Evolutionary conservation across 306 rosid species (phyloP).

Genomic region (Psophocarpus tetragonolobus): DNA sequence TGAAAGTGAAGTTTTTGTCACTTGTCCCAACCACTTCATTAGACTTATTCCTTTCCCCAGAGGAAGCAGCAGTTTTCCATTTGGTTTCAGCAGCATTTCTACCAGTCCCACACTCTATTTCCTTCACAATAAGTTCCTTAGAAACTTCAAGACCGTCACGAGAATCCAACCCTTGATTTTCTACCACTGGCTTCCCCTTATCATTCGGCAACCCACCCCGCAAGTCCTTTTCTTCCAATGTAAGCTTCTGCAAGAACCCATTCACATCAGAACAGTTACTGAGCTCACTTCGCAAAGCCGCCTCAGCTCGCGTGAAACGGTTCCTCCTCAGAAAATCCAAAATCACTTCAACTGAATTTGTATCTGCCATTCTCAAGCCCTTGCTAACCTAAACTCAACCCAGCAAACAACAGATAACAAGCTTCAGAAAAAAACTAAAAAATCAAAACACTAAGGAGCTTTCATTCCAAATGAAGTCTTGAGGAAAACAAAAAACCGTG

Average conservation of each 20-base stretch:
- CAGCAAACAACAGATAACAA: constrained; percentile 28
- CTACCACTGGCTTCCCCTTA: constrained; percentile 60
- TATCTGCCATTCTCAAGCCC: constrained; percentile 64
- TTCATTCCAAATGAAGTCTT: constrained; percentile 35
- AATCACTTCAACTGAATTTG: constrained; percentile 80
- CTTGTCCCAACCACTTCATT: constrained; percentile 64
- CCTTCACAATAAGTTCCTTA: constrained; percentile 89
- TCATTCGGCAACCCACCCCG: constrained; percentile 45
- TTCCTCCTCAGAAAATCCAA: constrained; percentile 84
- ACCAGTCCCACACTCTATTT: constrained; percentile 84
- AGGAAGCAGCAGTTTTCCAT: constrained; percentile 58
- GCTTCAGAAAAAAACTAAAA: constrained; percentile 26
- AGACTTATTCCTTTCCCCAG: constrained; percentile 61
- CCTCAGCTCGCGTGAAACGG: constrained; percentile 83
- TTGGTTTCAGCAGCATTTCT: constrained; percentile 66
- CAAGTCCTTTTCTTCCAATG: constrained; percentile 62
- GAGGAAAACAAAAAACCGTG: not conserved
- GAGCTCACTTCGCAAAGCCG: constrained; percentile 86
- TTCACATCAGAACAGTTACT: constrained; percentile 64
- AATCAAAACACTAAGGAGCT: constrained; percentile 23
- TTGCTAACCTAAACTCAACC: constrained; percentile 48
- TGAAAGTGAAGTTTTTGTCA: constrained; percentile 62
- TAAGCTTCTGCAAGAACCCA: constrained; percentile 74
- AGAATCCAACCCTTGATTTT: constrained; percentile 48
- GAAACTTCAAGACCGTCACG: constrained; percentile 55